These are phyloP conservation scores for Penicillium simplicissimum DNA, from an alignment of 495 filamentous ascomycete species.

Conservation along the genomic window DNA sequence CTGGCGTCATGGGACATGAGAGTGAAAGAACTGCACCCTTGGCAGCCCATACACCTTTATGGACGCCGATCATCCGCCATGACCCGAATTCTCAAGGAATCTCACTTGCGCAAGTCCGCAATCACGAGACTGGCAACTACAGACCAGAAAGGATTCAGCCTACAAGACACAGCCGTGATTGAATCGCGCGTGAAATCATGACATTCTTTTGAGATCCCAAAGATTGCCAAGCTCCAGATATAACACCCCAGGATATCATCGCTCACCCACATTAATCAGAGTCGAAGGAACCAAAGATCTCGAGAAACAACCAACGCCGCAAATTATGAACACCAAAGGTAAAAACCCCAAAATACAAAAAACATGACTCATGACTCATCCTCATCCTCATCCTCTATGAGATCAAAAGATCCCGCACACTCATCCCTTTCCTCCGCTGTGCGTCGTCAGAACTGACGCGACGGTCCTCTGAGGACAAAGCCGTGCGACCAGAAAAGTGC, in stretches of 20 bases:
- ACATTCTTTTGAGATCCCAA: not conserved
- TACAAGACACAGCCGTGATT: not conserved
- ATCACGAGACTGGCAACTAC: not conserved
- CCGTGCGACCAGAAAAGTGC: constrained; percentile 20
- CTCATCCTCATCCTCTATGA: constrained; percentile 35
- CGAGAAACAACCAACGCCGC: not conserved
- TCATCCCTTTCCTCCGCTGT: constrained; percentile 59
- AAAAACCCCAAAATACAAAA: not conserved
- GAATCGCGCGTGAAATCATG: not conserved
- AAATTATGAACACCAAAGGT: not conserved
- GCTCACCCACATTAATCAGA: not conserved
- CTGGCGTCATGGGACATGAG: not conserved
- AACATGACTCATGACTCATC: constrained; percentile 6
- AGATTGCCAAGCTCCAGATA: not conserved
- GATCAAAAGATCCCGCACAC: constrained; percentile 76
- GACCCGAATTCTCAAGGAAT: not conserved
- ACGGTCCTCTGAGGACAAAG: constrained; percentile 10
- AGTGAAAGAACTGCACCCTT: not conserved
- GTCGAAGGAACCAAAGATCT: not conserved
- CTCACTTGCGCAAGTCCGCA: not conserved
- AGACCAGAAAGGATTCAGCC: not conserved
- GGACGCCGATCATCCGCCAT: not conserved
- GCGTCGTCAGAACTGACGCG: constrained; percentile 17
- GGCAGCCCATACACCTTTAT: not conserved
- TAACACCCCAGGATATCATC: not conserved